Evolutionary conservation across 139 green algal genomes (phyloP), one percentile per base, ranked within the genome.

Genomic region (Limnomonas spitsbergensis): DNA sequence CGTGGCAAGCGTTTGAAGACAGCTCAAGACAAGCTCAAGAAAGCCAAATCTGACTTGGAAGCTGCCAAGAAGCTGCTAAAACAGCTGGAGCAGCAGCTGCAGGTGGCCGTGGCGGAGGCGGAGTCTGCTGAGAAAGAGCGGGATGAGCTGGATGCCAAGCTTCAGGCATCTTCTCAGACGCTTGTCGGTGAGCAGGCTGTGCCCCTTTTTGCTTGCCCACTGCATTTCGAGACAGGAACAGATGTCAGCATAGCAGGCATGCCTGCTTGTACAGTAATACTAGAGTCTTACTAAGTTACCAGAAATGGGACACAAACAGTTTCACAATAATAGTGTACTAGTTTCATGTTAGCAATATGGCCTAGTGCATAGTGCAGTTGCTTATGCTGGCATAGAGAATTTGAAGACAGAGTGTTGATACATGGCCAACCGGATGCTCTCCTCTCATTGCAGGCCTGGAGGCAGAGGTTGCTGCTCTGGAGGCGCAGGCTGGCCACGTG

Each of bases 21-120:
- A 40, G 40, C 40, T n/a, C 9, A 94, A 78, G 83, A 84, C 24
- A 94, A 93, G 85, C 52, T 97, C 9, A 93, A 94, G 73, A 80
- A 81, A 2, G 90, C 92, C 54, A 94, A 95, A 85, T 66, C 80
- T 4, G 81, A 79, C 7, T 37, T 92, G 4, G 88, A 92, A 38
- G 67, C 54, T 1, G 86, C 82, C 4, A 74, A 75, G 36, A 93
- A 95, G 80, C 80, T 67, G 68, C 47, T 87, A 66, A 86, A 83
- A 35, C 69, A 80, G 4, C 70, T 81, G 7, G 81, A 90, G 68
- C 47, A 6, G 66, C 71, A 7, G 76, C 87, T 56, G 81, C 85
- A 93, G 34, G 88, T 85, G 2, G 90, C 90, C 2, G 87, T 78
- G 4, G 81, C 69, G 2, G 91, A 97, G 82, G 52, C 78, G 2